phyloP scores from a whole-genome alignment of 768 basidiomycete species.

The Macrolepiota dolichaula region DNA sequence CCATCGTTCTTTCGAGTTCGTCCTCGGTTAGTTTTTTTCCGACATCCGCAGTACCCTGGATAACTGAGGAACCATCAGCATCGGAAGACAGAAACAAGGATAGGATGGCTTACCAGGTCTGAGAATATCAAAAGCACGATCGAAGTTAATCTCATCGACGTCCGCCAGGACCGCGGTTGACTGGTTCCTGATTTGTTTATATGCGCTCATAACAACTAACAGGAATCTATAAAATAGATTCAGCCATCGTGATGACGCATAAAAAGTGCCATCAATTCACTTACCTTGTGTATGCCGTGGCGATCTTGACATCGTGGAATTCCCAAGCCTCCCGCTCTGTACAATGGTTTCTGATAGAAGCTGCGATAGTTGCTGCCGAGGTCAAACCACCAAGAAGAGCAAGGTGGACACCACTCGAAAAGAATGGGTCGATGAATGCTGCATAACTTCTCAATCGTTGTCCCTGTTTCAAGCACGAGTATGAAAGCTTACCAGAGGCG shows the following conservation, averaged over 20 bases:
- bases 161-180: conserved; percentile 36
- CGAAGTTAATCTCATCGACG: conserved; percentile 44
- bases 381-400: conserved; percentile 35
- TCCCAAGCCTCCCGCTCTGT: conserved; percentile 25
- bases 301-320: conserved; percentile 31
- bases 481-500: conserved; percentile 23
- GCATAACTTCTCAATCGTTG: neutral
- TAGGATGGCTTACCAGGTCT: conserved; percentile 29
- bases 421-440: conserved; percentile 63
- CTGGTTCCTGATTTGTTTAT: conserved; percentile 46
- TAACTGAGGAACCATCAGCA: conserved; percentile 15
- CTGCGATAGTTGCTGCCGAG: conserved; percentile 31
- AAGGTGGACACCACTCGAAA: conserved; percentile 49
- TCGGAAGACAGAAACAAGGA: neutral
- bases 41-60: conserved; percentile 25
- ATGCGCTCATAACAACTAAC: conserved; percentile 44
- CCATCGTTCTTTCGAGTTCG: conserved; percentile 45
- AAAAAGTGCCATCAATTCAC: neutral
- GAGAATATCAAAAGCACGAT: conserved; percentile 43
- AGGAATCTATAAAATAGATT: conserved; percentile 30
- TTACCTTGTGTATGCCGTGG: conserved; percentile 31
- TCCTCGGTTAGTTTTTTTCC: conserved; percentile 38
- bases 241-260: neutral
- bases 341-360: conserved; percentile 27
- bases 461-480: neutral